Percentiles rank a stretch among this genome's conserved stretches.
Evolutionary conservation across 1,284 basidiomycete species (phyloP).

Genomic region (Malassezia caprae): DNA sequence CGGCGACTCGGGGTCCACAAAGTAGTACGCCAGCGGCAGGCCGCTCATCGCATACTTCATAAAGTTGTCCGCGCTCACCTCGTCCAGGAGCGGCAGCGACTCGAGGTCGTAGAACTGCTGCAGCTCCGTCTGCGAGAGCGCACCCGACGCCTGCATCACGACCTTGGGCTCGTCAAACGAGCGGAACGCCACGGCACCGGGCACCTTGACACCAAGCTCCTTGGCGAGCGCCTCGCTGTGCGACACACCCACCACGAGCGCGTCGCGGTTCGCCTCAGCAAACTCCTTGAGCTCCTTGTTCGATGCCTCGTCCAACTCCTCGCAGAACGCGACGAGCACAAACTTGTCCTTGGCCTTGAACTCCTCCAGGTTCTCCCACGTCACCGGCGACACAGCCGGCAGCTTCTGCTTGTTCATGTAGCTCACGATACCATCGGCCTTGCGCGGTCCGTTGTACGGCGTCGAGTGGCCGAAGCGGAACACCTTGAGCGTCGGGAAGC

Average conservation of each 20-base stretch:
- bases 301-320: slow-evolving; percentile 58
- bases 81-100: slow-evolving; percentile 77
- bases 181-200: slow-evolving; percentile 84
- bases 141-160: slow-evolving; percentile 50
- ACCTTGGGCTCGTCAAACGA: slow-evolving; percentile 76
- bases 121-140: slow-evolving; percentile 54
- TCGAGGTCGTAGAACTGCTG: slow-evolving; percentile 62
- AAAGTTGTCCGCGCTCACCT: slow-evolving; percentile 92
- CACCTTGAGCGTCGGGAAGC: slow-evolving; percentile 85
- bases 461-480: slow-evolving; percentile 74
- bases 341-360: slow-evolving; percentile 84
- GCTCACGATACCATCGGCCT: slow-evolving; percentile 88
- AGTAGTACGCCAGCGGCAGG: slow-evolving; percentile 88
- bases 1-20: slow-evolving; percentile 70
- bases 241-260: slow-evolving; percentile 75
- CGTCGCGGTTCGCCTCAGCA: slow-evolving; percentile 79
- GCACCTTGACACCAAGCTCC: slow-evolving; percentile 63
- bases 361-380: slow-evolving; percentile 64
- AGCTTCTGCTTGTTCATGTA: slow-evolving; percentile 99
- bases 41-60: slow-evolving; percentile 67
- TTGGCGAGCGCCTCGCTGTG: slow-evolving; percentile 57
- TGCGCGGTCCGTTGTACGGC: slow-evolving; percentile 71
- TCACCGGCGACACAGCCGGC: slow-evolving; percentile 80
- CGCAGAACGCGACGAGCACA: slow-evolving; percentile 75
- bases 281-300: slow-evolving; percentile 60